phyloP scores from a whole-genome alignment of 768 basidiomycete genomes.

The Boletus rufocinnamomeus region DNA sequence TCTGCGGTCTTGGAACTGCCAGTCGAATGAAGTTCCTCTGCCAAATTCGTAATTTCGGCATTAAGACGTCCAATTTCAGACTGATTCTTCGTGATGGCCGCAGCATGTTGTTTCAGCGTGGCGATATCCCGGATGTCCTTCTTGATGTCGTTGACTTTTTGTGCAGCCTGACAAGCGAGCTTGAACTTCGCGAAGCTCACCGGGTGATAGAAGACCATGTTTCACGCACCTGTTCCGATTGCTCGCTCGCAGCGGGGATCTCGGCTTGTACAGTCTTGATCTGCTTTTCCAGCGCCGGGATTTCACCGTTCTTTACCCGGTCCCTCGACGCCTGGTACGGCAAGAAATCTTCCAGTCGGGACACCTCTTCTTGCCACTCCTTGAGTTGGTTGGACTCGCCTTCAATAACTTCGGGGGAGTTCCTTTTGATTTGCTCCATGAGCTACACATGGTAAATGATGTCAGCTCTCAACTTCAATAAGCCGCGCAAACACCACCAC shows the following conservation, averaged over 20 bases:
- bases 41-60: slow-evolving; percentile 62
- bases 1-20: slow-evolving; percentile 83
- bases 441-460: slow-evolving; percentile 46
- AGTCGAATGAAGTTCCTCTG: slow-evolving; percentile 65
- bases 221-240: slow-evolving; percentile 64
- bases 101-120: slow-evolving; percentile 60
- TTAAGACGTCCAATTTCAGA: slow-evolving; percentile 60
- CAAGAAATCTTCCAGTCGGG: slow-evolving; percentile 56
- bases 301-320: slow-evolving; percentile 58
- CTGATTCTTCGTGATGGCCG: slow-evolving; percentile 57
- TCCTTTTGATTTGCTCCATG: slow-evolving; percentile 58
- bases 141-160: slow-evolving; percentile 54
- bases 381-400: slow-evolving; percentile 39
- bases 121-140: slow-evolving; percentile 61
- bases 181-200: neutral
- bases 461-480: neutral
- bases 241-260: slow-evolving; percentile 50
- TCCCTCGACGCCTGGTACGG: slow-evolving; percentile 57
- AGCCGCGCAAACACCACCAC: slow-evolving; percentile 18
- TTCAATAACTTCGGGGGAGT: slow-evolving; percentile 48
- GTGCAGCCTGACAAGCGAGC: slow-evolving; percentile 44
- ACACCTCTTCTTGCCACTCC: slow-evolving; percentile 63
- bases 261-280: slow-evolving; percentile 58
- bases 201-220: neutral
- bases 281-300: slow-evolving; percentile 64